Evolutionary conservation across 2,329 filamentous ascomycete genomes (phyloP).

Genomic region (Beauveria sp.): DNA sequence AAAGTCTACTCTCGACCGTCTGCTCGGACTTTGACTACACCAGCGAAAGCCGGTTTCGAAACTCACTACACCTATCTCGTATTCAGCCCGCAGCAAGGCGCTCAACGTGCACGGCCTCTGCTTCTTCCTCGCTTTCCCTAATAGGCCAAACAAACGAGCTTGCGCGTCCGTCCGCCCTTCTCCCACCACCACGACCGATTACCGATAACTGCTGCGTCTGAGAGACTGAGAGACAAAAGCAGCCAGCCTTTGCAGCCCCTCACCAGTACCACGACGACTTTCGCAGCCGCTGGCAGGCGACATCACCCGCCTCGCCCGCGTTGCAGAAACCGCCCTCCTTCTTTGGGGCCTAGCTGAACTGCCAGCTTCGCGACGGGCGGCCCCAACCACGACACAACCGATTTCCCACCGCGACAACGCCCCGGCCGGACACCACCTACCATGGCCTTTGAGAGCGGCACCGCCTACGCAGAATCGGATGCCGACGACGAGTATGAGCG

Average conservation of each 20-base stretch:
- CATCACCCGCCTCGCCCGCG: not conserved
- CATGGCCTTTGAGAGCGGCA: conserved; percentile 58
- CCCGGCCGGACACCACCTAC: not conserved
- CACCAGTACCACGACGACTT: not conserved
- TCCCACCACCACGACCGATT: not conserved
- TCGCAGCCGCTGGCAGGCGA: not conserved
- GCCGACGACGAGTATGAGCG: conserved; percentile 80
- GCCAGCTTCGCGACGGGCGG: not conserved
- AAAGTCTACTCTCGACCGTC: not conserved
- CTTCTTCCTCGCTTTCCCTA: not conserved
- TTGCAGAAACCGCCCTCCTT: not conserved
- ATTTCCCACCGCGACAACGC: not conserved
- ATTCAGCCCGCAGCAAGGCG: not conserved
- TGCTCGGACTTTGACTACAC: not conserved
- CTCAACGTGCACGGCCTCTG: not conserved
- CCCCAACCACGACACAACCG: not conserved
- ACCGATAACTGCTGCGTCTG: not conserved
- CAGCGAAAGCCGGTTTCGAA: not conserved
- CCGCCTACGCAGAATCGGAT: conserved; percentile 70
- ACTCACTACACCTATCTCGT: not conserved
- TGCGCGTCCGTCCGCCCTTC: not conserved
- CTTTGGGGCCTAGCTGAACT: not conserved
- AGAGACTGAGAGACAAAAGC: not conserved
- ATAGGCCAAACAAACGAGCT: not conserved
- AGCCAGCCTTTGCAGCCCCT: not conserved